Evolutionary conservation across 805 yeast genomes (phyloP), one percentile per base, ranked within the genome.

Genomic region (Lipomyces spencermartinsiae): DNA sequence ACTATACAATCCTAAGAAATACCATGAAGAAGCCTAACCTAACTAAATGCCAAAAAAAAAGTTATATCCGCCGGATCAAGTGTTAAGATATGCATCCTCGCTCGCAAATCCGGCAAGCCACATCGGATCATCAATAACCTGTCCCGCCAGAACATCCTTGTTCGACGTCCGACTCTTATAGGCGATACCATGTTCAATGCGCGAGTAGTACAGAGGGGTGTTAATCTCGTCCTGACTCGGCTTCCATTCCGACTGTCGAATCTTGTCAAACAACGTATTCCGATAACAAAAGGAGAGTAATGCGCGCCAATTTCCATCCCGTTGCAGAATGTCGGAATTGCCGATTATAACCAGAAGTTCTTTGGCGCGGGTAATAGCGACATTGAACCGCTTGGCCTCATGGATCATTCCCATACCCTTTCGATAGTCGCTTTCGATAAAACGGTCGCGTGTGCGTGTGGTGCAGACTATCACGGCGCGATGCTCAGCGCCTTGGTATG

Each of bases 301-400:
- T 8, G 71, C 64, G 1, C 72, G 65, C 72, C 72, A 69, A 49
- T 69, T 69, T 8, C 39, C 55, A 37, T 69, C 72, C 31, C 61
- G 53, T 29, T 63, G 66, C 34, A 75, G 64, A 0, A 68, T 51
- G 12, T 56, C 66, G 3, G 84, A 80, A 70, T 83, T 82, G 10
- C 86, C 86, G 63, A 84, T 77, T 0, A 84, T 76, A 9, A 83
- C 74, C 66, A 83, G 71, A 2, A 84, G 83, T 61, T 78, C 80
- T 65, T 76, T 78, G 9, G 84, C 83, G 71, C 86, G 78, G 1
- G 85, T 83, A 46, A 83, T 75, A 0, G 84, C 85, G 55, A 83
- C 84, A 71, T 83, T 83, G 65, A 83, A 74, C 71, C 85, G 68
- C 46, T 67, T 64, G 25, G 70, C 67, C 25, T 71, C 74, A 19